Evolutionary conservation across 192 early-diverging fungal species (phyloP).

Genomic region (Coemansia furcata): DNA sequence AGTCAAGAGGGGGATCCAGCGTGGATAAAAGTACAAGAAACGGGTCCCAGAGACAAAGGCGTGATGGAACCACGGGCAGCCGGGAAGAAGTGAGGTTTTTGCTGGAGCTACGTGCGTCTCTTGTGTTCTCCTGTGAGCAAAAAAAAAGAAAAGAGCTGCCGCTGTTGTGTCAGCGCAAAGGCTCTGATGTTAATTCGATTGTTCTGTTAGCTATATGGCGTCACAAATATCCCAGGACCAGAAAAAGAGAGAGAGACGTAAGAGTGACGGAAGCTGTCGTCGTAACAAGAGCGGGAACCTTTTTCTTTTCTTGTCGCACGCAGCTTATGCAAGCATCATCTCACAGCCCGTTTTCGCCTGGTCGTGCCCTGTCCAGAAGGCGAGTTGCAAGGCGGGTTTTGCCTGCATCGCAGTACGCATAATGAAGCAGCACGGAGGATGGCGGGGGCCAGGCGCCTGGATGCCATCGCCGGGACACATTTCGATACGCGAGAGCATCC

Average conservation of each 20-base stretch:
- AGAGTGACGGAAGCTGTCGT: not conserved
- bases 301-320: constrained; percentile 1
- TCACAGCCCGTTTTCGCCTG: not conserved
- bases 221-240: not conserved
- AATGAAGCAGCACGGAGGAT: constrained; percentile 5
- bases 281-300: not conserved
- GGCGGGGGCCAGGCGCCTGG: not conserved
- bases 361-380: not conserved
- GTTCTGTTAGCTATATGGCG: not conserved
- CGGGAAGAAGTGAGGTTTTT: not conserved
- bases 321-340: constrained; percentile 5
- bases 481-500: not conserved
- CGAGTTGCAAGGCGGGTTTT: not conserved
- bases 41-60: not conserved
- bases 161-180: not conserved
- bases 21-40: not conserved
- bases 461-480: not conserved
- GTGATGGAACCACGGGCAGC: constrained; percentile 2
- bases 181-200: not conserved
- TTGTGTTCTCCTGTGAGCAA: not conserved
- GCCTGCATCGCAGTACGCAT: not conserved
- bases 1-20: not conserved
- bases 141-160: not conserved
- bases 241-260: not conserved
- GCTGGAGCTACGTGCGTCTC: not conserved